Conservation (phyloP, 2,329 filamentous ascomycete genomes). For the Fusarium multiceps region DNA sequence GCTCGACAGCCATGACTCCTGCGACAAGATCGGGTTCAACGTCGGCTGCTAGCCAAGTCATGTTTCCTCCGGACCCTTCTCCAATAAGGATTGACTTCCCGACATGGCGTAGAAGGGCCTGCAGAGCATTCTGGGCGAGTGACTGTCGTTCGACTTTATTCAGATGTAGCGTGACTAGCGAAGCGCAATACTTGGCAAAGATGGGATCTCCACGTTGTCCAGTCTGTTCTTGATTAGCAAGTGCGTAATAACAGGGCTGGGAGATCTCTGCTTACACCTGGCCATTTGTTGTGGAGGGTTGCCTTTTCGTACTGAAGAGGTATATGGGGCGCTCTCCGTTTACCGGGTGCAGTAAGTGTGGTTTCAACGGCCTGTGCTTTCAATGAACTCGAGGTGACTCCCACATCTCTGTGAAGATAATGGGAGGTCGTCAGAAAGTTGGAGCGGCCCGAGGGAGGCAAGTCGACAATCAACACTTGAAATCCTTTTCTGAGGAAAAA, state of each 20-base stretch:
- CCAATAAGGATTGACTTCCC: constrained; percentile 59
- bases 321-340: constrained; percentile 10
- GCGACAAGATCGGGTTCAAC: constrained; percentile 59
- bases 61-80: constrained; percentile 61
- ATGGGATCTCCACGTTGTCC: constrained; percentile 55
- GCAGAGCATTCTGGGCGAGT: constrained; percentile 51
- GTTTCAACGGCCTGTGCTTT: constrained; percentile 42
- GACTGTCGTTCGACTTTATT: constrained; percentile 47
- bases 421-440: constrained; percentile 38
- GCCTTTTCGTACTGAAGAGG: constrained; percentile 44
- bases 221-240: constrained; percentile 41
- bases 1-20: constrained; percentile 64
- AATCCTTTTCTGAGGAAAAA: constrained; percentile 57
- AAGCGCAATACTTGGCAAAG: constrained; percentile 62
- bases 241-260: accelerated
- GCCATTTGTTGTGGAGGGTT: constrained; percentile 53
- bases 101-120: constrained; percentile 56
- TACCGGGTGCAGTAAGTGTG: constrained; percentile 50
- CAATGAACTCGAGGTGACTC: constrained; percentile 25
- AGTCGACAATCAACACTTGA: constrained; percentile 57
- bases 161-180: constrained; percentile 53
- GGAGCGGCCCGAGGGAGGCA: constrained; percentile 55
- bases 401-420: constrained; percentile 40
- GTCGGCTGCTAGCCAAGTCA: constrained; percentile 62
- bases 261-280: constrained; percentile 45